These are phyloP conservation scores for Neurospora intermedia DNA, from an alignment of 495 filamentous ascomycete genomes.

Conservation along the genomic window DNA sequence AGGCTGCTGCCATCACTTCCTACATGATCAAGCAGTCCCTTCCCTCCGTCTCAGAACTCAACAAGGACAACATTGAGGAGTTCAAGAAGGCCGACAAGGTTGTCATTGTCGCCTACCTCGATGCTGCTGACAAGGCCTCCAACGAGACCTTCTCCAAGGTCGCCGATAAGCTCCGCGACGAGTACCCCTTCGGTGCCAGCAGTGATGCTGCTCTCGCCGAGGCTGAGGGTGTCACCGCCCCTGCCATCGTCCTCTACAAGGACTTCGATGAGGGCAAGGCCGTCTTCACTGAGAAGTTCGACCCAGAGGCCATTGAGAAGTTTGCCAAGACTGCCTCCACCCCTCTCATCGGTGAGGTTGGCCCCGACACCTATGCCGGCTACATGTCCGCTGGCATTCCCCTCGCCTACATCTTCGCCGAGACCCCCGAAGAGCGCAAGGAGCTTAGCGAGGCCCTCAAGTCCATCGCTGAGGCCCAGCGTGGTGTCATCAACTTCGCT, in stretches of 20 bases:
- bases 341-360: conserved; percentile 91
- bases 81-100: conserved; percentile 99
- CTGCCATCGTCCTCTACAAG: conserved; percentile 93
- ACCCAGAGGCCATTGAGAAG: conserved; percentile 58
- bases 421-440: conserved; percentile 81
- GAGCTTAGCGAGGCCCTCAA: conserved; percentile 55
- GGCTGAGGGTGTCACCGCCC: conserved; percentile 76
- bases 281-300: conserved; percentile 69
- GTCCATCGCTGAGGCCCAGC: conserved; percentile 59
- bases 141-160: conserved; percentile 69
- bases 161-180: conserved; percentile 78
- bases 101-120: conserved; percentile 82
- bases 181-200: conserved; percentile 82
- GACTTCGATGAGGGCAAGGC: conserved; percentile 94
- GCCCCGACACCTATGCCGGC: conserved; percentile 90
- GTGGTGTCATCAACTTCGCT: conserved; percentile 87
- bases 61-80: conserved; percentile 71
- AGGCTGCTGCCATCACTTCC: conserved; percentile 89
- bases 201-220: conserved; percentile 76
- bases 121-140: conserved; percentile 71
- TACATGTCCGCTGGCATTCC: conserved; percentile 96
- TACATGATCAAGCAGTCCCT: conserved; percentile 99
- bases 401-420: conserved; percentile 95
- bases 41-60: conserved; percentile 77
- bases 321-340: conserved; percentile 81